A percentile compares a stretch with the other conserved stretches of the same genome.
phyloP scores from a whole-genome alignment of 805 yeast species.

The Saccharomyces mikatae region DNA sequence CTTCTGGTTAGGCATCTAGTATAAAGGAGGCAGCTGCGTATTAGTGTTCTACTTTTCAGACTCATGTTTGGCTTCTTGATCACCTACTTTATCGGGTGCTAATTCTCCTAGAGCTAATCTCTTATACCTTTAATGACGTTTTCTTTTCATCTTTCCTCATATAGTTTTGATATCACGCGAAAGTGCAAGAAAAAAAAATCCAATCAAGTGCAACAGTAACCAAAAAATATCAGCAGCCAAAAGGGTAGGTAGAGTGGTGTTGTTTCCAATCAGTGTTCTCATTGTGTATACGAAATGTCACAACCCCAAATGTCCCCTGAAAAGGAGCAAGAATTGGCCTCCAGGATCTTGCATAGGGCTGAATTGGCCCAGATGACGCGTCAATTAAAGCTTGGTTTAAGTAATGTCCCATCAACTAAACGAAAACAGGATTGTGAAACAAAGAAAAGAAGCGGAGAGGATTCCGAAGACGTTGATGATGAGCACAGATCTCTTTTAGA shows the following conservation, averaged over 20 bases:
- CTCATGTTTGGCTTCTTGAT: background rate
- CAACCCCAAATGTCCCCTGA: constrained; percentile 16
- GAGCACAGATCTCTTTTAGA: background rate
- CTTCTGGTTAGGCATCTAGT: background rate
- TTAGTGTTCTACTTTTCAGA: background rate
- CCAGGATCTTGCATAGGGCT: constrained; percentile 28
- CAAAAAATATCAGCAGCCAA: background rate
- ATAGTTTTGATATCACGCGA: constrained; percentile 1
- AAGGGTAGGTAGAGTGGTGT: background rate
- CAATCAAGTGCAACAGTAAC: background rate
- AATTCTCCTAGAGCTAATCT: background rate
- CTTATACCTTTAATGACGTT: background rate
- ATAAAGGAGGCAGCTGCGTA: background rate
- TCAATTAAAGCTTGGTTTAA: constrained; percentile 26
- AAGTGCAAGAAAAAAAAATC: constrained; percentile 1
- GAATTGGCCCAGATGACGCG: constrained; percentile 32
- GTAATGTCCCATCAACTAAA: constrained; percentile 23
- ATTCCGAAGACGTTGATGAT: background rate
- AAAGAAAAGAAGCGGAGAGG: constrained; percentile 7
- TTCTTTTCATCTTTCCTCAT: background rate
- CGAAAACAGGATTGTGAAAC: constrained; percentile 2
- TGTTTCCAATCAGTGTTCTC: background rate
- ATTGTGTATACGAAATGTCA: background rate
- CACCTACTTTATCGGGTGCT: background rate
- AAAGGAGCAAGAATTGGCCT: constrained; percentile 28